phyloP scores from a whole-genome alignment of 495 filamentous ascomycete genomes.

The Melanomma pulvis-pyrius region DNA sequence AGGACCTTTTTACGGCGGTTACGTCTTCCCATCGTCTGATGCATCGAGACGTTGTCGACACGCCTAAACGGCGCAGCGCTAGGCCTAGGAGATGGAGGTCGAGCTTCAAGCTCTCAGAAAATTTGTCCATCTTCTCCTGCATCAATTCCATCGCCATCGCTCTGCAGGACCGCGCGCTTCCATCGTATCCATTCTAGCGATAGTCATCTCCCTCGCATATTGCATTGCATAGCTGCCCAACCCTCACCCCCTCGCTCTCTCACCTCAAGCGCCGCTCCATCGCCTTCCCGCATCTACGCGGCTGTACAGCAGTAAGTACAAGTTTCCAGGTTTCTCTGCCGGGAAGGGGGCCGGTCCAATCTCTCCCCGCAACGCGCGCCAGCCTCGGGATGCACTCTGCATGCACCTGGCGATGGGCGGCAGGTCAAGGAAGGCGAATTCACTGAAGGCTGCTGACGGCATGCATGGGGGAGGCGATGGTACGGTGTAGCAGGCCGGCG shows the following conservation, averaged over 20 bases:
- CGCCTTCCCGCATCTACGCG: neutral
- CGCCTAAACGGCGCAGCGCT: slow-evolving; percentile 13
- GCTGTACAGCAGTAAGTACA: slow-evolving; percentile 14
- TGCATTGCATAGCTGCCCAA: slow-evolving; percentile 38
- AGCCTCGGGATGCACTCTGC: slow-evolving; percentile 31
- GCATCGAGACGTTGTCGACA: neutral
- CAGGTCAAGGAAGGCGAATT: slow-evolving; percentile 1
- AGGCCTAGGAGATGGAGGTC: neutral
- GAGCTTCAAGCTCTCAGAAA: slow-evolving; percentile 15
- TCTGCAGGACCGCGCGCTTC: slow-evolving; percentile 2
- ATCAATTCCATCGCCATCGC: slow-evolving; percentile 11
- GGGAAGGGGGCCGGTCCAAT: slow-evolving; percentile 16
- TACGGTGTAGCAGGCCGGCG: slow-evolving; percentile 5
- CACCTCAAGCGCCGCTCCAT: neutral
- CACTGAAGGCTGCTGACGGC: slow-evolving; percentile 18
- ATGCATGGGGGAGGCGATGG: neutral
- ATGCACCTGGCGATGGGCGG: slow-evolving; percentile 5
- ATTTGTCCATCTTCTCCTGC: slow-evolving; percentile 9
- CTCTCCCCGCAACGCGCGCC: slow-evolving; percentile 16
- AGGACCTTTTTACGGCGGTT: too few species aligned
- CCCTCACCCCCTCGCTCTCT: neutral
- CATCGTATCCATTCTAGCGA: slow-evolving; percentile 21
- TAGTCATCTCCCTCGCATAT: slow-evolving; percentile 28
- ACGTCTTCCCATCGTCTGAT: neutral
- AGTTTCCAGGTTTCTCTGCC: slow-evolving; percentile 5